Evolutionary conservation across 116 monocot species (phyloP).

Genomic region (Papilionanthe hybrid): DNA sequence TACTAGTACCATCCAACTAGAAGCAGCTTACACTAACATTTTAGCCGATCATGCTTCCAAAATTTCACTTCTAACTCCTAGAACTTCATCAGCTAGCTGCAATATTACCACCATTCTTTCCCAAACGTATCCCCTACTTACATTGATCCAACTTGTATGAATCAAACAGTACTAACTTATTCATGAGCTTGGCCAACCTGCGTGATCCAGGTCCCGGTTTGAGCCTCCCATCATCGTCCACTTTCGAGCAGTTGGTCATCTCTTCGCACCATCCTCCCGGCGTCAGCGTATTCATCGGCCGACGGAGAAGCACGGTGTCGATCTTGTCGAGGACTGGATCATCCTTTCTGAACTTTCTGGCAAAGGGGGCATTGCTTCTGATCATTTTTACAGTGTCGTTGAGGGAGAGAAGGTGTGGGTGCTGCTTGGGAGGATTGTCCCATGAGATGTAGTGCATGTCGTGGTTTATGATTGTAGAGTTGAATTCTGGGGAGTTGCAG

Average conservation of each 20-base stretch:
- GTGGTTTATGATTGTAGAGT: conserved; percentile 31
- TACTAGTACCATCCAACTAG: no score
- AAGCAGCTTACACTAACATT: no score
- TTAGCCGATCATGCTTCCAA: no score
- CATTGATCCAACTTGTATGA: conserved; percentile 29
- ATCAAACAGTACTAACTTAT: conserved; percentile 21
- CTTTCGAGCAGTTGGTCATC: conserved; percentile 9
- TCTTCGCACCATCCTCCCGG: conserved; percentile 44
- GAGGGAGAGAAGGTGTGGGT: conserved; percentile 31
- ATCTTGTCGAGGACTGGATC: conserved; percentile 39
- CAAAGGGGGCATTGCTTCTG: conserved; percentile 37
- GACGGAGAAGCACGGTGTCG: conserved; percentile 28
- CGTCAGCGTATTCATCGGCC: conserved; percentile 13
- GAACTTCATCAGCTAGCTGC: no score
- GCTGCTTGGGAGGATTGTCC: conserved; percentile 50
- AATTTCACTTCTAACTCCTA: no score
- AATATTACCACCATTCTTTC: no score
- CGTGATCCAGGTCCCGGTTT: conserved; percentile 30
- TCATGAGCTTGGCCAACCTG: conserved; percentile 23
- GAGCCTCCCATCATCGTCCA: conserved; percentile 17
- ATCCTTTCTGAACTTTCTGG: conserved; percentile 40
- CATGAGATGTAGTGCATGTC: conserved; percentile 57
- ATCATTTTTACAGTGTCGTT: conserved; percentile 30
- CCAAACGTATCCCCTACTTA: conserved; percentile 13
- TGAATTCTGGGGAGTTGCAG: conserved; percentile 38